Evolutionary conservation across 2,329 filamentous ascomycete species (phyloP).

Genomic region (Sodiomyces alkalinus): DNA sequence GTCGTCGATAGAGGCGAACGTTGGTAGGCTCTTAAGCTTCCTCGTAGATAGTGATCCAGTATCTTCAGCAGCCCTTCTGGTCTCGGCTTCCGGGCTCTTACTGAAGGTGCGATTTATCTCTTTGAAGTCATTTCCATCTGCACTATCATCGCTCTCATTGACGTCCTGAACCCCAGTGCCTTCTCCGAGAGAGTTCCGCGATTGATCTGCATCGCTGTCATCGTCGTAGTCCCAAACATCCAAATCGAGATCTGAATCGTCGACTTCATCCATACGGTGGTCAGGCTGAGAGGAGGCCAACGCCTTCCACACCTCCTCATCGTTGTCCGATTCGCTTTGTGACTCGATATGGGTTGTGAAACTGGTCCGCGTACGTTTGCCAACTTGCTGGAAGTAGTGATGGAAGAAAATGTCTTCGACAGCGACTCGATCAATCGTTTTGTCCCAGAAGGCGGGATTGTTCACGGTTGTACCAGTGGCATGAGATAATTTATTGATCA

Average conservation of each 20-base stretch:
- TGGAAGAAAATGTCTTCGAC: conserved; percentile 98
- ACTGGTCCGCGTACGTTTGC: conserved; percentile 43
- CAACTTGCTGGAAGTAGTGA: conserved; percentile 73
- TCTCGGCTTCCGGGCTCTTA: conserved; percentile 19
- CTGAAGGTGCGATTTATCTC: not conserved
- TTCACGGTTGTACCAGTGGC: conserved; percentile 44
- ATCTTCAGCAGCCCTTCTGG: conserved; percentile 26
- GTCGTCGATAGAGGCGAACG: conserved; percentile 85
- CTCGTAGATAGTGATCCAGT: too few relatives aligned
- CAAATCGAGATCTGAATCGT: conserved; percentile 35
- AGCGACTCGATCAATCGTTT: conserved; percentile 73
- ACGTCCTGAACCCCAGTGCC: too few relatives aligned
- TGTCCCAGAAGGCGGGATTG: conserved; percentile 78
- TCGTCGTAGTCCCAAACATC: conserved; percentile 35
- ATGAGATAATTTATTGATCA: conserved; percentile 3
- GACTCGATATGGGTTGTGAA: too few relatives aligned
- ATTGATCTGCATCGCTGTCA: conserved; percentile 17
- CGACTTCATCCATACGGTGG: conserved; percentile 51
- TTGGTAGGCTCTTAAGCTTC: conserved; percentile 78
- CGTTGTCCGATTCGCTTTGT: conserved; percentile 40
- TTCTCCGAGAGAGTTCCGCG: conserved; percentile 15
- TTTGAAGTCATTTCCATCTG: conserved; percentile 12
- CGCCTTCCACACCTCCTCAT: conserved; percentile 74
- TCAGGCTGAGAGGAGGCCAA: conserved; percentile 71
- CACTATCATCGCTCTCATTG: conserved; percentile 30